Base-by-base conservation (phyloP, 768 basidiomycete species). In the Cyathus striatus region DNA sequence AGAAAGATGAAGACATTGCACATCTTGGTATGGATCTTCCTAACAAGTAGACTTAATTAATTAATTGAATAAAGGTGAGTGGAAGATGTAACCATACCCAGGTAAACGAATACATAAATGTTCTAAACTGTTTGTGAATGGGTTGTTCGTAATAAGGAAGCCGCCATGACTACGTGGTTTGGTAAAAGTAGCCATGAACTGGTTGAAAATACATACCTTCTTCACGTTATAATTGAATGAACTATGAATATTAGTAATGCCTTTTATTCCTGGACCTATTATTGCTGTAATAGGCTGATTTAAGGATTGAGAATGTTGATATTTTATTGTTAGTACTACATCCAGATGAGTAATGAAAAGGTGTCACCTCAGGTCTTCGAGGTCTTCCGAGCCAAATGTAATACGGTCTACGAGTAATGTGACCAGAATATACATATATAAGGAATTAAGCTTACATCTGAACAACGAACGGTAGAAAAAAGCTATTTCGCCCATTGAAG, bases 1-100 rank as follows among this genome's bases (percentile, higher is more conserved):
- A 16, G 73, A 71, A 44, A 89, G 59, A 13, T 78, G 54, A 4
- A 90, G 64, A 51, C 77, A 69, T 48, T 72, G 69, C 71, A 89
- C 78, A 55, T 90, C 87, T 48, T 78, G 83, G 5, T 73, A 72
- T 0, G 87, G 87, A 55, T 89, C 87, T 59, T 90, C 87, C 78
- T 76, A 34, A n/a, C n/a, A n/a, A n/a, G 42, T 40, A 45, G 34
- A 32, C 10, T 14, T 20, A 5, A 12, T 25, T 46, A 21, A 32
- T 20, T n/a, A 35, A 13, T 17, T 40, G 2, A 34, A 23, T 16
- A n/a, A 27, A 5, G 23, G 10, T 14, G 5, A 38, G 41, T 18
- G 40, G 35, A n/a, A 18, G 18, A 17, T 30, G 18, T 42, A n/a
- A 4, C 47, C 61, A 5, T 37, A 70, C 73, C 75, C 76, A 80